Conservation (phyloP, 129 eudicot genomes). For the Flaveria brownii region DNA sequence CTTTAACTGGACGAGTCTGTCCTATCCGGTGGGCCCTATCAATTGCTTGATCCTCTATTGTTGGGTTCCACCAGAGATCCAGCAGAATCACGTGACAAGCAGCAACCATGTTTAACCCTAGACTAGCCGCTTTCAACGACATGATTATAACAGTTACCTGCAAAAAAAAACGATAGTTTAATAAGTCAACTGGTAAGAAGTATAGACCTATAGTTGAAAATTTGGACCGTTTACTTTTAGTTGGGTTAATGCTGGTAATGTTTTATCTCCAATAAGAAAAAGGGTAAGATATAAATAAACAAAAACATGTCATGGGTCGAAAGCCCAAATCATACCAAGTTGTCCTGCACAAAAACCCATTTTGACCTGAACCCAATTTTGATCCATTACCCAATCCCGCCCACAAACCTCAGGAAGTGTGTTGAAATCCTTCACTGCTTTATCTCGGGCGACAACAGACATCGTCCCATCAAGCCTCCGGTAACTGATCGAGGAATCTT, state of each 20-base stretch:
- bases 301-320: neutral
- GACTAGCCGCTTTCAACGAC: conserved; percentile 97
- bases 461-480: conserved; percentile 94
- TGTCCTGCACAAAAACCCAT: neutral
- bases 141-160: conserved; percentile 92
- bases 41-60: conserved; percentile 95
- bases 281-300: neutral
- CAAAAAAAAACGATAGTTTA: neutral
- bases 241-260: neutral
- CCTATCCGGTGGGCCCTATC: conserved; percentile 97
- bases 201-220: neutral
- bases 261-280: neutral
- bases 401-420: conserved; percentile 72
- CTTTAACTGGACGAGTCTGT: conserved; percentile 94
- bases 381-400: conserved; percentile 4
- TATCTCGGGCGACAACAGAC: conserved; percentile 83
- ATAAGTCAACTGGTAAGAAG: neutral
- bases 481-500: conserved; percentile 63
- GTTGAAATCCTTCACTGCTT: conserved; percentile 89
- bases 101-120: conserved; percentile 94
- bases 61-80: conserved; percentile 99
- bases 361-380: conserved; percentile 6
- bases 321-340: neutral
- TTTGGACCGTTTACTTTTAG: neutral
- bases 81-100: conserved; percentile 86